Evolutionary conservation across 2,329 filamentous ascomycete species (phyloP), one percentile per base, ranked within the genome.

Genomic region (Bipolaris gigantea): DNA sequence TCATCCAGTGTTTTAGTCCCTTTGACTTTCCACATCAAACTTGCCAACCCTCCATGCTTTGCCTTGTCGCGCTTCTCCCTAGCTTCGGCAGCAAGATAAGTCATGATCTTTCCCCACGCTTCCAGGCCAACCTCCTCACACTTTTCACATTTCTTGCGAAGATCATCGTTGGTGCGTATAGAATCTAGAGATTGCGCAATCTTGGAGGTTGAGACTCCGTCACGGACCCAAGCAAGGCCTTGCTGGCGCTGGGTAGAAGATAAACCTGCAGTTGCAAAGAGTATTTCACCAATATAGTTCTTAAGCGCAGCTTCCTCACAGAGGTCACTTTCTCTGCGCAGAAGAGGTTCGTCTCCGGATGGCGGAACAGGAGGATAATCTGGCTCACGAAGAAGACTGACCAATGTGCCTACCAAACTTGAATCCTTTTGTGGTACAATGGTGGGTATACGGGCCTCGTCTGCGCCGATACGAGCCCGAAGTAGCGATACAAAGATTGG

Each of bases 261-360:
- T 4, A 70, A 56, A 4, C 79, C 76, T n/a, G 83, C 81, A 4
- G 83, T 83, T 0, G 90, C 84, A 73, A 89, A 97, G 30, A 97
- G 82, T 47, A 97, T 96, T 76, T 97, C 93, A 54, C 93, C 93
- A 59, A 97, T 93, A 74, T 96, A 94, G 21, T 92, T 83, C 80
- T 91, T 92, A 13, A 97, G 76, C 0, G 85, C 90, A 2, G 92
- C 91, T 74, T 97, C 92, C 61, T 94, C 88, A 73, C 92, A 97
- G 34, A 83, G 82, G 6, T 89, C 85, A 25, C 81, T 79, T 9
- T 85, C 70, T 50, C 83, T 84, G 42, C 90, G 87, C 52, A 81
- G 75, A 0, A 92, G 85, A 0, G 87, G 81, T 3, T 83, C 76
- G 42, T 88, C 84, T 49, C 92, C 92, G 44, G 89, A 86, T 0